Base-by-base conservation (phyloP, 78 protist genomes). In the Chrysochromulina tobinii region DNA sequence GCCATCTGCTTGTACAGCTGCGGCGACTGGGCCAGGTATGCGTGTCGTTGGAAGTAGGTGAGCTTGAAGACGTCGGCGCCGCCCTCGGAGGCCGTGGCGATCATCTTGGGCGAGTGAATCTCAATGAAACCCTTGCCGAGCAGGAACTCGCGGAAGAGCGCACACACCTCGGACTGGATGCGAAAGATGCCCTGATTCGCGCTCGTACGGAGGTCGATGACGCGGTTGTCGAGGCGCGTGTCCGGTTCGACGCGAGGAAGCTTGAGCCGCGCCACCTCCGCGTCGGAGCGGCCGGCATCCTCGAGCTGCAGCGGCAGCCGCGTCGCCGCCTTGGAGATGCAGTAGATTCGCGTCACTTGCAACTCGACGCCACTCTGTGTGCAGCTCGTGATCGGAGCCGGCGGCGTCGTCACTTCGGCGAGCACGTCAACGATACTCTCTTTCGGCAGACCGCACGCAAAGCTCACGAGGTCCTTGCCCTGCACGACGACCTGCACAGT, bases 1-100 rank as follows among this genome's bases (percentile, higher is more conserved):
- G 99, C 99, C 99, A 99, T 99, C 90, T 99, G 99, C 95, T 98
- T 98, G 97, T 98, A 98, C 68, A 99, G 96, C 96, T 99, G 99
- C 38, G 99, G 99, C 14, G 98, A 94, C 95, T 99, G 99, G 15
- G 99, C 99, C 5, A 99, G 94, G 86, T 48, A 97, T 15, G 99
- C 98, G 69, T 15, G 7, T 12, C 20, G 69, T 3, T 64, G 27
- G 87, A 99, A 99, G 96, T 98, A 98, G 50, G 93, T 79, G 86
- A 97, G 58, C 92, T 90, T 73, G 96, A 99, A 99, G 27, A 98
- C 99, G 38, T 93, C 96, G 2, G 99, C 98, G 25, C 99, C 99
- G 18, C 99, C 98, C 95, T 99, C 99, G 79, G 95, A 84, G 25
- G 98, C 98, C 8, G 94, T 86, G 14, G 90, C 93, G 25, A 98